Evolutionary conservation across 345 rosid species (phyloP), one percentile per base, ranked within the genome.

Genomic region (Acer saccharum): DNA sequence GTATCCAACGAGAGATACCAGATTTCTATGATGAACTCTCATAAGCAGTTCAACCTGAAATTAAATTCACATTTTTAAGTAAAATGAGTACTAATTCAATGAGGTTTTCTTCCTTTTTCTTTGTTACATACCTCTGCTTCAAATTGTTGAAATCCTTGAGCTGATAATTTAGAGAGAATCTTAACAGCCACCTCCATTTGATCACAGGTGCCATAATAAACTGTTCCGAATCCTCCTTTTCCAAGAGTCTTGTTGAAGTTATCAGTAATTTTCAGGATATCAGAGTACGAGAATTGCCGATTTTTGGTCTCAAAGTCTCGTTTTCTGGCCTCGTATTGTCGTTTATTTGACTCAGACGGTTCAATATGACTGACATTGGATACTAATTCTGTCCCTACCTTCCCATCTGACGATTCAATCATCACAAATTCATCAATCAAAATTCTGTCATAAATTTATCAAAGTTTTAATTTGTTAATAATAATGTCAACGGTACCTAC

Each of bases 211-310:
- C 88, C 88, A 14, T 69, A 62, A 65, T 78, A 83, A 23, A 83
- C 84, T 44, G 77, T 73, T 71, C 86, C 86, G 23, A 83, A 85
- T 17, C 82, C 81, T 27, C 88, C 86, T 48, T 65, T 78, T 65
- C 69, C 84, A 54, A 76, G 35, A 13, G 60, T 18, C 7, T 29
- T 62, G 11, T 27, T 10, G 16, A 81, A 83, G 60, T 78, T 81
- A 17, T 81, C 39, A 0, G 86, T 85, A 1, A 83, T 77, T 27
- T 16, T 67, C 17, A 69, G 2, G 11, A 85, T 46, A 43, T 83
- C 84, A 21, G 75, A 61, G 21, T 69, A 75, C 2, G 84, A 57
- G n/a, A 80, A 81, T 0, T 39, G 66, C 58, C 68, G 70, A 23
- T 50, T 70, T 21, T 69, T 80, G 1, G 48, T 16, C 21, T 71